Base-by-base conservation (phyloP, 345 rosid genomes). In the Populus alba region DNA sequence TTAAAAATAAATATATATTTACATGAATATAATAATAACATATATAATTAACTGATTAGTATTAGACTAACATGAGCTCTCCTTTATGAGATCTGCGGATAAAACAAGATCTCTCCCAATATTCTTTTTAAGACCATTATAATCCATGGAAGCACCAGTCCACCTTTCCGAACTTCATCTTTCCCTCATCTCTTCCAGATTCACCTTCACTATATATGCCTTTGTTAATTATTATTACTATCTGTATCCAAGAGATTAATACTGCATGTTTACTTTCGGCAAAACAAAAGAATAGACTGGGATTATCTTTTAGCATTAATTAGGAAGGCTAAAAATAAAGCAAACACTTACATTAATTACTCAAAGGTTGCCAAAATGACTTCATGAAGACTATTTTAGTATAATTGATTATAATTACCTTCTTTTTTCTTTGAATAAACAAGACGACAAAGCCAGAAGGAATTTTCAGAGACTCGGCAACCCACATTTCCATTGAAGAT, bases 141-240 rank as follows among this genome's bases (percentile, higher is more conserved):
- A 91, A 73, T 93, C 92, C 87, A 88, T 57, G 33, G 89, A 91
- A 17, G 95, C 96, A 61, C 86, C 92, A 1, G 85, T 84, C 94
- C 97, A 91, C 97, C 87, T 80, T 93, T 6, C 92, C 91, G 10
- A 89, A 93, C 81, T 86, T 88, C 97, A 93, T 91, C 57, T 79
- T 79, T 72, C 15, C 37, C 49, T 57, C 25, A 43, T 72, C 29
- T 53, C 59, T 53, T 53, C 59, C 59, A 53, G 7, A 53, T 53
- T 20, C 59, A 53, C 23, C 23, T 20, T 53, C 59, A 18, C 59
- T 20, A 5, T 18, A 7, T 33, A 33, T 33, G 35, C 5, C 35
- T 33, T 33, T 33, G 35, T 6, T 53, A 53, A 20, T 53, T 6
- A 6, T 38, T 8, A 38, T 8, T 38, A 1, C 2, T 53, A 53